A percentile compares a stretch with the other conserved stretches of the same genome.
These are phyloP conservation scores for Hypoxylon fuscum DNA, from an alignment of 495 filamentous ascomycete genomes.

Conservation along the genomic window DNA sequence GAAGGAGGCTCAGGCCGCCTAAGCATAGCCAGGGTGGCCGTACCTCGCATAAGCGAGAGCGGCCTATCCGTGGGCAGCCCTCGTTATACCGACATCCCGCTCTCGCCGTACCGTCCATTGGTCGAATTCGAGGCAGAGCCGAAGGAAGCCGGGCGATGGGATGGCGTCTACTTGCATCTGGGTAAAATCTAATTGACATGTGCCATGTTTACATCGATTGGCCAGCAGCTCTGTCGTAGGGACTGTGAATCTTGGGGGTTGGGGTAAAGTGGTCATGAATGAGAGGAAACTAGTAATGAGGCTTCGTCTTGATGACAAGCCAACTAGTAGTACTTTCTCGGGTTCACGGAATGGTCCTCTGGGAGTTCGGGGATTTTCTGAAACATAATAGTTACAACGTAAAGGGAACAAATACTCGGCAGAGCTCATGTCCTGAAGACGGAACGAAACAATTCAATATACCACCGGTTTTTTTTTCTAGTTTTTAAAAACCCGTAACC, in stretches of 20 bases:
- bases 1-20: constrained; percentile 44
- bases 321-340: constrained; percentile 12
- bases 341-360: constrained; percentile 2
- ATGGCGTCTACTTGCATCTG: constrained; percentile 25
- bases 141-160: constrained; percentile 26
- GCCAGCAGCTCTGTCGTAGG: background rate
- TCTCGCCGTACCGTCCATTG: constrained; percentile 38
- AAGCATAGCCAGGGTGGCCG: constrained; percentile 1
- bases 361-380: constrained; percentile 22
- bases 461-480: constrained; percentile 15
- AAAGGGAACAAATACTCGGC: constrained; percentile 7
- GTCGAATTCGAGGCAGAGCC: constrained; percentile 29
- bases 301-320: constrained; percentile 45
- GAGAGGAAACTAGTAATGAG: constrained; percentile 21
- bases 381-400: constrained; percentile 29
- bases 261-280: constrained; percentile 15
- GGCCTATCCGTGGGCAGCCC: constrained; percentile 18
- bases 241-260: background rate
- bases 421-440: constrained; percentile 22
- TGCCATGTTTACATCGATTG: background rate
- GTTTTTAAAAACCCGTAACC: background rate
- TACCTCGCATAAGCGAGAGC: constrained; percentile 28
- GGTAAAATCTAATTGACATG: constrained; percentile 23
- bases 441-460: constrained; percentile 32
- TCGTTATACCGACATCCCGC: constrained; percentile 40